A percentile compares a stretch with the other conserved stretches of the same genome.
These are phyloP conservation scores for Leccinum subrobustum DNA, from an alignment of 1,284 basidiomycete genomes.

Conservation along the genomic window DNA sequence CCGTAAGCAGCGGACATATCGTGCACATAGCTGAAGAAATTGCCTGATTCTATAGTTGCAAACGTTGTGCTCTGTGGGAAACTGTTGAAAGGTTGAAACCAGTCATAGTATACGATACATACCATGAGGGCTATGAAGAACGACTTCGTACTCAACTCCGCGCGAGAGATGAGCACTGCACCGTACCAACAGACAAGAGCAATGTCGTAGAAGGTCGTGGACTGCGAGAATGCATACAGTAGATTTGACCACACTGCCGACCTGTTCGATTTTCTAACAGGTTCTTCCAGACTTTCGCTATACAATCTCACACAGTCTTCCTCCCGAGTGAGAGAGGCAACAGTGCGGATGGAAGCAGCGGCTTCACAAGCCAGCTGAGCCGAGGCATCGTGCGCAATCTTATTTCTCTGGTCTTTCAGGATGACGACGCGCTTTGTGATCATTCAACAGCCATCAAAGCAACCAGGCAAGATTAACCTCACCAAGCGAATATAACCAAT, in stretches of 20 bases:
- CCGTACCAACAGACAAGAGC: slow-evolving; percentile 90
- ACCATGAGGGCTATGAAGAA: slow-evolving; percentile 90
- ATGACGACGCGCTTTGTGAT: neutral
- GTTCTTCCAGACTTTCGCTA: slow-evolving; percentile 69
- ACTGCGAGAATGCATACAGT: slow-evolving; percentile 81
- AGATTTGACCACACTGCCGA: slow-evolving; percentile 72
- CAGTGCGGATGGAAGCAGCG: slow-evolving; percentile 88
- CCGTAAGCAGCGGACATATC: slow-evolving; percentile 88
- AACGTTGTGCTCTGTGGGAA: slow-evolving; percentile 60
- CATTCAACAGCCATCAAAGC: neutral
- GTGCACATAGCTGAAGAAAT: slow-evolving; percentile 90
- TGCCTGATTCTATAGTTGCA: slow-evolving; percentile 77
- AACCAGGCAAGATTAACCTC: slow-evolving; percentile 28
- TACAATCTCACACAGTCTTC: slow-evolving; percentile 76
- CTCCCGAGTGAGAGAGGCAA: slow-evolving; percentile 88
- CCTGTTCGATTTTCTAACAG: slow-evolving; percentile 64
- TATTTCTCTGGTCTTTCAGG: neutral
- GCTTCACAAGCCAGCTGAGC: slow-evolving; percentile 94
- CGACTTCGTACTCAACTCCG: slow-evolving; percentile 58
- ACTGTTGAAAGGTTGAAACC: slow-evolving; percentile 17
- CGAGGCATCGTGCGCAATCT: slow-evolving; percentile 48
- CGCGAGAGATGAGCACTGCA: slow-evolving; percentile 59
- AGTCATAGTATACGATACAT: slow-evolving; percentile 24
- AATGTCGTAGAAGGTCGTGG: slow-evolving; percentile 80
- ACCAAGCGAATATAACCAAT: slow-evolving; percentile 87